Evolutionary conservation across 139 green algal species (phyloP), one percentile per base, ranked within the genome.

Genomic region (Chlamydomonas schloesseri): DNA sequence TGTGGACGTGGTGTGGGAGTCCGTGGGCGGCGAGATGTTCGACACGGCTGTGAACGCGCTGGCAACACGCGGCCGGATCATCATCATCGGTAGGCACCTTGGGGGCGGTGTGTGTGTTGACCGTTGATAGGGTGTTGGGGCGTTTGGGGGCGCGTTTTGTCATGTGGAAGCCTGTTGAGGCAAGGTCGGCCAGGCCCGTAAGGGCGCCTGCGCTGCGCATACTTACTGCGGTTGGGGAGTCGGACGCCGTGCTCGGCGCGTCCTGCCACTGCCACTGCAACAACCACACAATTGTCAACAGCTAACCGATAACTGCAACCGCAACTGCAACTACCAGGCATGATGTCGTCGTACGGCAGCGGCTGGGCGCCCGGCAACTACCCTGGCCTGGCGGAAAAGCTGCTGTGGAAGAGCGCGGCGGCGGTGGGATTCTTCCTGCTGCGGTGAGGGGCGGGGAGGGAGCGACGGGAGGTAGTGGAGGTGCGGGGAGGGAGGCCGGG

Each of bases 391-490:
- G 84, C 91, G 58, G 96, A 98, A 89, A 94, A 94, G 90, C 93
- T 98, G 88, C 93, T 98, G 55, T 93, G 87, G 89, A 97, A 96
- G 81, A 94, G 85, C 36, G 94, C 94, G 15, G 86, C 88, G 0
- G 84, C 96, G 36, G 72, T 83, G 2, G 96, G 96, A 5, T 98
- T 98, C 91, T 98, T 98, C 90, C 91, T 98, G 73, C 87, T 95
- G 67, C 83, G 90, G 37, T 93, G 96, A 72, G 85, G 89, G 0
- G 29, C 37, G 14, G 70, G 88, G 15, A 72, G 4, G 31, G 18
- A 5, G 20, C n/a, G 15, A 37, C 2, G 14, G n/a, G n/a, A 47
- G 31, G 2, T 3, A 10, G 15, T 28, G 11, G n/a, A 3, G 2
- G 1, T 5, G 67, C 67, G 15, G 13, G 55, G 18, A 60, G 17